A percentile compares a stretch with the other conserved stretches of the same genome.
Conservation (phyloP, 1,284 basidiomycete genomes). For the Microbotryum intermedium region DNA sequence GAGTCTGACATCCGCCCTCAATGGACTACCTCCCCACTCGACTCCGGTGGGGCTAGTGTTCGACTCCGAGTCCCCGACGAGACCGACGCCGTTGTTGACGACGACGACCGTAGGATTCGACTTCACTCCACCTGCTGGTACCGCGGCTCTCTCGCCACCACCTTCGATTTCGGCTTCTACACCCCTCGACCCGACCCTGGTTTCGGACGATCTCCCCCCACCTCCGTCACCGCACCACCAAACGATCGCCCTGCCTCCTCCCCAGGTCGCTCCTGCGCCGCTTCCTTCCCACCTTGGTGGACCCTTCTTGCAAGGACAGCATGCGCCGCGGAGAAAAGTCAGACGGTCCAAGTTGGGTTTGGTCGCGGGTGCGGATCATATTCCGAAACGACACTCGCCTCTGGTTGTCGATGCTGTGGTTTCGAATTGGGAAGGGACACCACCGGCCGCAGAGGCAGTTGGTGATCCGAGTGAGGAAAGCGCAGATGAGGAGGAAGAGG, state of each 20-base stretch:
- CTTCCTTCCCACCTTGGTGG: slow-evolving; percentile 13
- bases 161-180: not conserved
- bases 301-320: not conserved
- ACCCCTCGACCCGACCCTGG: not conserved
- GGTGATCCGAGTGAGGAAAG: not conserved
- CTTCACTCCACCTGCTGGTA: not conserved
- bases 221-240: slow-evolving; percentile 12
- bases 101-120: not conserved
- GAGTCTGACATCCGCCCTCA: too few relatives aligned
- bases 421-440: too few relatives aligned
- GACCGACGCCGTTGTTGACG: not conserved
- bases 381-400: slow-evolving; percentile 4
- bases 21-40: not conserved
- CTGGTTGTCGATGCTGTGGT: not conserved
- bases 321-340: not conserved
- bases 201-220: slow-evolving; percentile 3
- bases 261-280: slow-evolving; percentile 12
- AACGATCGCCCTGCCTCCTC: slow-evolving; percentile 14
- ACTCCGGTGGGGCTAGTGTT: not conserved
- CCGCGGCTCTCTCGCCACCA: not conserved
- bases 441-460: not conserved
- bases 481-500: not conserved
- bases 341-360: not conserved
- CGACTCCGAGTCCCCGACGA: not conserved
- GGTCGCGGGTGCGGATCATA: slow-evolving; percentile 3